These are phyloP conservation scores for Cryphonectria japonica DNA, from an alignment of 2,329 filamentous ascomycete genomes.

Conservation along the genomic window DNA sequence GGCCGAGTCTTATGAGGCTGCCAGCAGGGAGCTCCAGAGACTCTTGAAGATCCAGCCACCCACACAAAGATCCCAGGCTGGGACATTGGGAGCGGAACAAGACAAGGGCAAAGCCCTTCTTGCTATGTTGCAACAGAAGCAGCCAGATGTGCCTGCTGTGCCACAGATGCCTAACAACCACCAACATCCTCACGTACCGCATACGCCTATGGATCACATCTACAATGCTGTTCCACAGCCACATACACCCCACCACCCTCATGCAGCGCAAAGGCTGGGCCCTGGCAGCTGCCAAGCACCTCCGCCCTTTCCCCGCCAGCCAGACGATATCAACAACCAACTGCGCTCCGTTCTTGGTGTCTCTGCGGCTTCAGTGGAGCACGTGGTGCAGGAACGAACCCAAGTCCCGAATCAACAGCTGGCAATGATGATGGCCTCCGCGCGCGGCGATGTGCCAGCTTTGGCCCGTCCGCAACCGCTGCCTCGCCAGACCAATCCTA, in stretches of 20 bases:
- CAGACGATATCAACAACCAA: conserved; percentile 40
- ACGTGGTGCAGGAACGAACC: conserved; percentile 15
- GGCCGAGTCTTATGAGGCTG: conserved; percentile 43
- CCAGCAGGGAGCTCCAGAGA: conserved; percentile 56
- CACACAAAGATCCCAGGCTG: conserved; percentile 51
- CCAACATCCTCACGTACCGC: conserved; percentile 39
- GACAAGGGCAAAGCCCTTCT: conserved; percentile 57
- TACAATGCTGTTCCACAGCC: conserved; percentile 55
- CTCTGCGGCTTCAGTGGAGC: conserved; percentile 25
- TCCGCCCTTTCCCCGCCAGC: conserved; percentile 53
- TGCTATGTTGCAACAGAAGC: conserved; percentile 53
- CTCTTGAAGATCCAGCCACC: conserved; percentile 60
- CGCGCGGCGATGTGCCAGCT: background rate
- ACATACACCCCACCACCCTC: conserved; percentile 61
- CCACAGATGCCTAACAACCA: conserved; percentile 28
- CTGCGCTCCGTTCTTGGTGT: conserved; percentile 33
- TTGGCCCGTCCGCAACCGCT: conserved; percentile 24
- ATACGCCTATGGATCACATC: conserved; percentile 60
- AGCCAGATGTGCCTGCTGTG: conserved; percentile 35
- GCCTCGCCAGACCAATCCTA: conserved; percentile 25
- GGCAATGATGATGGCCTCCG: conserved; percentile 10
- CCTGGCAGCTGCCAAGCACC: conserved; percentile 51
- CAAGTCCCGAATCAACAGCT: conserved; percentile 19
- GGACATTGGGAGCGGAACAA: conserved; percentile 17
- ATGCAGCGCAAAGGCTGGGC: conserved; percentile 52